Evolutionary conservation across 2,329 filamentous ascomycete genomes (phyloP), one percentile per base, ranked within the genome.

Genomic region (Rachicladosporium sp.): DNA sequence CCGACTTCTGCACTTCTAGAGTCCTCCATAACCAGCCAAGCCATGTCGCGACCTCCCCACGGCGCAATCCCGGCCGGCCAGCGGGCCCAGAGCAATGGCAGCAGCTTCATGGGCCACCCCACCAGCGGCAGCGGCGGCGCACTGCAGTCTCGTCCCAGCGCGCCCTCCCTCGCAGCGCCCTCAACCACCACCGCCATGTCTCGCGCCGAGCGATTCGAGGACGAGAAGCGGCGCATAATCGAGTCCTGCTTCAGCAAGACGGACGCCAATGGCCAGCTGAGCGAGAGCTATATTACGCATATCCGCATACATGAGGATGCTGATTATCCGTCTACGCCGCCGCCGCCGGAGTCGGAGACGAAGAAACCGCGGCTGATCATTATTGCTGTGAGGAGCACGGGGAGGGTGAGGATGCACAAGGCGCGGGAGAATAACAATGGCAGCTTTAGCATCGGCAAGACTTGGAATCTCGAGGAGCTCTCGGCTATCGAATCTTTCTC

Each of bases 281-380:
- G 79, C 50, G 91, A 98, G 66, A 95, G 87, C 29, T 98, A 98
- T 67, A 98, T 98, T 54, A 98, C 91, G 15, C 91, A 98, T 59
- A 88, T 96, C 53, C 77, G 81, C 55, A 87, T 98, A 54, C 78
- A 76, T 50, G 91, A 98, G 67, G 93, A 85, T 69, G 78, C 80
- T 42, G 73, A 76, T 32, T 80, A 88, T 62, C 87, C 89, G 10
- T 88, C 87, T 13, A 72, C 74, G 30, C 91, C 91, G 29, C 81
- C 91, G 38, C 88, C 91, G 3, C 85, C 84, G 2, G 78, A 81
- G 48, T 76, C 80, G 11, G 73, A 81, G 38, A 76, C 80, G 55
- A 88, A 94, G 62, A 98, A 98, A 62, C 76, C 80, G 35, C 79
- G 91, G 53, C 73, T 94, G 49, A 93, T 98, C 57, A 87, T 98